Evolutionary conservation across 2,329 filamentous ascomycete genomes (phyloP), one percentile per base, ranked within the genome.

Genomic region (Botryosphaeria dothidea): DNA sequence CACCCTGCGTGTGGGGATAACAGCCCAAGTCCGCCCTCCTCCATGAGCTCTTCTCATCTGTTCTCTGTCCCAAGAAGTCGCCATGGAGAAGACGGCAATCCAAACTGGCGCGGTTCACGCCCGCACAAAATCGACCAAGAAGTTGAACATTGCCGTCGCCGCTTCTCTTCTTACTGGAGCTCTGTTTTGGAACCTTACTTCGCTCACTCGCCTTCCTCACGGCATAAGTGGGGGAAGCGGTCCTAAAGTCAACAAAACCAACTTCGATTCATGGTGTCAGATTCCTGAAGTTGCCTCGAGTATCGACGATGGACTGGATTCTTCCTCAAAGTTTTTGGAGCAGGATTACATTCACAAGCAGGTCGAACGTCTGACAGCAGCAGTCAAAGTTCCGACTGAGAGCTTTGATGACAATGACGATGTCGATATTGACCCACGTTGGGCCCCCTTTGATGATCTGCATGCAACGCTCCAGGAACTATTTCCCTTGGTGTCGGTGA

Each of bases 381-480:
- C 83, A 23, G 78, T 89, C 31, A 80, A 83, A 69, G 80, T 88
- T 27, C 84, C 84, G 0, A 86, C 85, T 1, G 77, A 85, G 54
- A 83, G 82, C 0, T 86, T 81, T 62, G 85, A 88, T 68, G 81
- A 87, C 67, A 76, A 88, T 67, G 84, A 83, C 3, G 74, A 77
- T 0, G 75, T 88, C 17, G 84, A 83, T 31, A 76, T 81, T 46
- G 88, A 90, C 69, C 74, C 81, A 48, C 80, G 85, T 60, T 91
- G 88, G 83, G 81, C 85, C 1, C 80, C 84, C 9, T 84, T 91
- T 68, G 80, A 81, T 49, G 76, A 83, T 2, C 82, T 90, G 62
- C 83, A 84, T 5, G 70, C 72, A 7, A 83, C 83, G 36, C 74
- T 89, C 34, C 69, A 80, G 64, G 69, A 77, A 64, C 79, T 82